Conservation (phyloP, 805 yeast genomes). For the Starmerella floris region DNA sequence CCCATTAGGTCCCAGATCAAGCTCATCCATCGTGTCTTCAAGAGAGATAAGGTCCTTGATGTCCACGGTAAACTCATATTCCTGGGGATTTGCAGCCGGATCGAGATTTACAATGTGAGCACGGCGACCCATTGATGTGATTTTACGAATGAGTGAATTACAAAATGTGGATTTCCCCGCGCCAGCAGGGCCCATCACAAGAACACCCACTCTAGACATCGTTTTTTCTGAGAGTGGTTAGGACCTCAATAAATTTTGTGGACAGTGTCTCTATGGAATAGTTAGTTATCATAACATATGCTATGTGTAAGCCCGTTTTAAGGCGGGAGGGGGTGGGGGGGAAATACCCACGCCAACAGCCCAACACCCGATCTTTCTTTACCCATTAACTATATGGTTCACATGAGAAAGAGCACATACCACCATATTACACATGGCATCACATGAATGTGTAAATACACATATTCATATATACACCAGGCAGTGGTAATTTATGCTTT, state of each 20-base stretch:
- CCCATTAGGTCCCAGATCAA: constrained; percentile 90
- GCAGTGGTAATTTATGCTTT: too few species aligned
- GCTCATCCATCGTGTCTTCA: constrained; percentile 90
- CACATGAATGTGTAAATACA: too few species aligned
- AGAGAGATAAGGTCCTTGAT: constrained; percentile 80
- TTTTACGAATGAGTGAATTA: constrained; percentile 69
- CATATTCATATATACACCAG: too few species aligned
- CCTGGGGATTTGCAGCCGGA: constrained; percentile 92
- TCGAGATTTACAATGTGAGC: constrained; percentile 92
- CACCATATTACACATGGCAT: too few species aligned
- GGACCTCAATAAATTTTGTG: not conserved
- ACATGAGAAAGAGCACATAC: too few species aligned
- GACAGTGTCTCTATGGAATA: too few species aligned
- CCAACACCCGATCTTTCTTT: too few species aligned
- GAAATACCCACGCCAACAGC: too few species aligned
- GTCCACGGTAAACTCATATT: constrained; percentile 83
- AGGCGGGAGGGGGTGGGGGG: too few species aligned
- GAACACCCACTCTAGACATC: constrained; percentile 91
- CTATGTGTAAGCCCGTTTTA: too few species aligned
- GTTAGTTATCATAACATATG: too few species aligned
- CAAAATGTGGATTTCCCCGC: constrained; percentile 94
- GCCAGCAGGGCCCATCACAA: constrained; percentile 96
- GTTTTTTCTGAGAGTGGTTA: not conserved
- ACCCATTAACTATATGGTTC: too few species aligned
- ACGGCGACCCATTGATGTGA: constrained; percentile 80